Conservation (phyloP, 1,284 basidiomycete species). For the Papiliotrema laurentii region DNA sequence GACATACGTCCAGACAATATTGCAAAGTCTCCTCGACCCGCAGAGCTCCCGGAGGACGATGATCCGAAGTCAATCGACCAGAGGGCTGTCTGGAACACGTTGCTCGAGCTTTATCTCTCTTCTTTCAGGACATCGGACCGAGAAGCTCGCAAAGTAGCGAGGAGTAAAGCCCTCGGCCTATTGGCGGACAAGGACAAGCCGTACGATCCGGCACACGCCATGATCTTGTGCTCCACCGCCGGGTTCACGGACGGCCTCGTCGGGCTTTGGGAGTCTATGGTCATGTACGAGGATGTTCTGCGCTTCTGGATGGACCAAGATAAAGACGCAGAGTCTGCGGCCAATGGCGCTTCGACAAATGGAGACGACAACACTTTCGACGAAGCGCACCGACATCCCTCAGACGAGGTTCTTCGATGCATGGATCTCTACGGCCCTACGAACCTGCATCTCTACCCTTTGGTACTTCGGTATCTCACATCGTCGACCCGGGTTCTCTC, state of each 20-base stretch:
- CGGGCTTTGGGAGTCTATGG: conserved; percentile 84
- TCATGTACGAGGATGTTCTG: conserved; percentile 93
- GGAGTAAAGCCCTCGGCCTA: conserved; percentile 62
- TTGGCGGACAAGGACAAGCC: conserved; percentile 62
- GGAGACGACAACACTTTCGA: neutral
- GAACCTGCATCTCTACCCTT: conserved; percentile 73
- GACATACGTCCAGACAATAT: neutral
- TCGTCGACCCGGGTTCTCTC: conserved; percentile 65
- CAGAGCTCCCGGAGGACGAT: conserved; percentile 46
- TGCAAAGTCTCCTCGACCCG: neutral
- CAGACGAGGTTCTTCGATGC: conserved; percentile 65
- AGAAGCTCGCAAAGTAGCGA: conserved; percentile 17
- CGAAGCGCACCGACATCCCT: conserved; percentile 44
- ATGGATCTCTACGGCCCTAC: conserved; percentile 68
- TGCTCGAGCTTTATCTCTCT: conserved; percentile 87
- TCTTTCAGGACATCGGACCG: conserved; percentile 46
- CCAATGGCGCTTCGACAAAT: conserved; percentile 2
- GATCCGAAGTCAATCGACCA: conserved; percentile 69
- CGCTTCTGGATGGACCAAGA: conserved; percentile 82
- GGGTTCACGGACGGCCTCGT: conserved; percentile 80
- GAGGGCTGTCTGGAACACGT: conserved; percentile 88
- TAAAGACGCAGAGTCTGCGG: conserved; percentile 22
- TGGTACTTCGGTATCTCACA: conserved; percentile 86
- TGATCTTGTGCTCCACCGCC: conserved; percentile 84
- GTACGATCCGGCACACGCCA: conserved; percentile 83